Conservation (phyloP, 176 grass and related monocot species). For the Triticum monococcum region DNA sequence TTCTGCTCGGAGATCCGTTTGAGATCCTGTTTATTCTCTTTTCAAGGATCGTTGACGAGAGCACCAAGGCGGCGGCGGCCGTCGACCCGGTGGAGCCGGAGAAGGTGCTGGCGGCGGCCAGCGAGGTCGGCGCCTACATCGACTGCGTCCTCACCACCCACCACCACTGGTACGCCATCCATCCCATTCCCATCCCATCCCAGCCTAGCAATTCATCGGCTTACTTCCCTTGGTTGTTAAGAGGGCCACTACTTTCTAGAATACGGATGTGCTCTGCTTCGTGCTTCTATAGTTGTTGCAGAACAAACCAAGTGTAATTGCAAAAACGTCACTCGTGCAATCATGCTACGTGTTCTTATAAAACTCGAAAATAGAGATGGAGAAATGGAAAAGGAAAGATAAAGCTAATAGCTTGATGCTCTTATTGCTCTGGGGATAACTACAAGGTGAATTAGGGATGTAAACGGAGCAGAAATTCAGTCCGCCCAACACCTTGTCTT, state of each 20-base stretch:
- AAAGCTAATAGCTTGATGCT: background rate
- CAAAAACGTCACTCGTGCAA: background rate
- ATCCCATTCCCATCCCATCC: background rate
- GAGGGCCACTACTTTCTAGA: background rate
- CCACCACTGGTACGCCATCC: constrained; percentile 64
- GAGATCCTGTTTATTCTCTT: constrained; percentile 14
- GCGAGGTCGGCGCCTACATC: constrained; percentile 59
- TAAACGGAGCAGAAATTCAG: no score
- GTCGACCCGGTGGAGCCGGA: constrained; percentile 90
- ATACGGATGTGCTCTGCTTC: background rate
- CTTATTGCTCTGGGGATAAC: background rate
- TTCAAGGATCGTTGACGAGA: constrained; percentile 80
- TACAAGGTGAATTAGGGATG: background rate
- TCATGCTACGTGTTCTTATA: background rate
- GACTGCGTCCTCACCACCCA: constrained; percentile 83
- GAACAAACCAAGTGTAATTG: background rate
- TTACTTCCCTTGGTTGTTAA: background rate
- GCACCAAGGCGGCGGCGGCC: constrained; percentile 68
- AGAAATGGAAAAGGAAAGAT: background rate
- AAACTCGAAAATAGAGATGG: background rate
- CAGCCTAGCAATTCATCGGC: background rate
- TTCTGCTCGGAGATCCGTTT: background rate
- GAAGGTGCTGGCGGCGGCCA: constrained; percentile 59
- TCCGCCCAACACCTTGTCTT: no score
- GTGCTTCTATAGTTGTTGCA: background rate